phyloP scores from a whole-genome alignment of 495 filamentous ascomycete species.

The Podospora comata region DNA sequence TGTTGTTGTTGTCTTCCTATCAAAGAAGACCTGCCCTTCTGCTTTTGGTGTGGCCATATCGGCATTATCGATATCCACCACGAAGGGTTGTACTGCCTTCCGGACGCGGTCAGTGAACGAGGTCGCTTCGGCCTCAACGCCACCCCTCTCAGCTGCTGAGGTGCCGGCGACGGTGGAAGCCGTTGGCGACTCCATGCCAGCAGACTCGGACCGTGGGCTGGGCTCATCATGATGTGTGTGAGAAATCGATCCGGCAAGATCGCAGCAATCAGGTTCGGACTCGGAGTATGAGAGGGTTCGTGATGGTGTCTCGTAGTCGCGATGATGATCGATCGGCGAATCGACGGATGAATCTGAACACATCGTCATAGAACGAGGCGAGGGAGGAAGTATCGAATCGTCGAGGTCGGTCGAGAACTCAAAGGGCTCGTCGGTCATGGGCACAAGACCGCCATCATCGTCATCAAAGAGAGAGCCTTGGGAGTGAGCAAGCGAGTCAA shows the following conservation, averaged over 20 bases:
- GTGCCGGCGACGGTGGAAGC: constrained; percentile 38
- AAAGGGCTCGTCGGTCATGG: constrained; percentile 45
- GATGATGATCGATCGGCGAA: constrained; percentile 30
- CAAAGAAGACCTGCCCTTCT: constrained; percentile 29
- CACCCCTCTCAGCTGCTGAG: constrained; percentile 28
- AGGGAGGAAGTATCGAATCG: constrained; percentile 39
- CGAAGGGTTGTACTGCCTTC: constrained; percentile 4
- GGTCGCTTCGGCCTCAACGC: constrained; percentile 22
- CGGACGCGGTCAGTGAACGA: constrained; percentile 5
- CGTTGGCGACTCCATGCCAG: constrained; percentile 33
- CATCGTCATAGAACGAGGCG: constrained; percentile 48
- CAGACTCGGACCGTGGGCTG: constrained; percentile 32
- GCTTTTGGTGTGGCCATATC: constrained; percentile 42
- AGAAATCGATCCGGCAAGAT: constrained; percentile 9
- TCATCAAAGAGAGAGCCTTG: constrained; percentile 38
- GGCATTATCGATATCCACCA: constrained; percentile 21
- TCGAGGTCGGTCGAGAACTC: constrained; percentile 29
- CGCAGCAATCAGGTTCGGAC: constrained; percentile 40
- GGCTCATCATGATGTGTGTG: constrained; percentile 18
- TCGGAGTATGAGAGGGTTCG: constrained; percentile 47
- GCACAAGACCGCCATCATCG: constrained; percentile 33
- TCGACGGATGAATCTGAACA: constrained; percentile 42
- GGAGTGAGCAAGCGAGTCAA: constrained; percentile 23
- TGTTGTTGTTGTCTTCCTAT: constrained; percentile 19
- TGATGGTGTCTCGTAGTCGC: constrained; percentile 35